These are phyloP conservation scores for Pinus taeda DNA, from an alignment of 75 land plant genomes.

Conservation along the genomic window DNA sequence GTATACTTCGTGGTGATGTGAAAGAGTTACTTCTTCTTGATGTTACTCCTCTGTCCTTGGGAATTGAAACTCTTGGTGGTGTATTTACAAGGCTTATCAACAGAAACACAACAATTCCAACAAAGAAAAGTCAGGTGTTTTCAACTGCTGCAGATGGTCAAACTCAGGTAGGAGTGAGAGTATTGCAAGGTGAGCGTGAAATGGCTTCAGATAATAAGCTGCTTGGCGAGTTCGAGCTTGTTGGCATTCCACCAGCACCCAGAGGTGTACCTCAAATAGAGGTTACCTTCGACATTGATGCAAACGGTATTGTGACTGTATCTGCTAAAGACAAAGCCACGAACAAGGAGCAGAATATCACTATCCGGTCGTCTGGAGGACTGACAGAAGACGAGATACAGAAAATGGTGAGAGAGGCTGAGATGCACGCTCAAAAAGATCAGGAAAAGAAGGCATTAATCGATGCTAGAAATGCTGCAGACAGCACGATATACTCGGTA, in stretches of 20 bases:
- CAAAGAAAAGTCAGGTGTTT: conserved; percentile 72
- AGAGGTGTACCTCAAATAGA: conserved; percentile 64
- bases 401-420: conserved; percentile 72
- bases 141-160: conserved; percentile 70
- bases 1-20: conserved; percentile 61
- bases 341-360: conserved; percentile 58
- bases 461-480: conserved; percentile 60
- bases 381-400: conserved; percentile 58
- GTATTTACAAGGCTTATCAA: conserved; percentile 59
- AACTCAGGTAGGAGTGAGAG: conserved; percentile 65
- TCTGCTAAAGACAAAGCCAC: conserved; percentile 65
- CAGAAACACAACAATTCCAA: conserved; percentile 68
- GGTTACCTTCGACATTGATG: conserved; percentile 76
- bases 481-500: conserved; percentile 41
- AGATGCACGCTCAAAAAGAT: conserved; percentile 58
- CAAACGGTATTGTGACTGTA: conserved; percentile 67
- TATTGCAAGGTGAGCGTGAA: conserved; percentile 65
- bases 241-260: conserved; percentile 71
- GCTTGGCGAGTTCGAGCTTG: conserved; percentile 68
- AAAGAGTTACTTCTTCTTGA: conserved; percentile 57
- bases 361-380: conserved; percentile 70
- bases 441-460: conserved; percentile 55
- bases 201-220: conserved; percentile 68
- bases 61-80: conserved; percentile 63
- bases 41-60: conserved; percentile 64